phyloP scores from a whole-genome alignment of 345 rosid species.

The Salix caprea region DNA sequence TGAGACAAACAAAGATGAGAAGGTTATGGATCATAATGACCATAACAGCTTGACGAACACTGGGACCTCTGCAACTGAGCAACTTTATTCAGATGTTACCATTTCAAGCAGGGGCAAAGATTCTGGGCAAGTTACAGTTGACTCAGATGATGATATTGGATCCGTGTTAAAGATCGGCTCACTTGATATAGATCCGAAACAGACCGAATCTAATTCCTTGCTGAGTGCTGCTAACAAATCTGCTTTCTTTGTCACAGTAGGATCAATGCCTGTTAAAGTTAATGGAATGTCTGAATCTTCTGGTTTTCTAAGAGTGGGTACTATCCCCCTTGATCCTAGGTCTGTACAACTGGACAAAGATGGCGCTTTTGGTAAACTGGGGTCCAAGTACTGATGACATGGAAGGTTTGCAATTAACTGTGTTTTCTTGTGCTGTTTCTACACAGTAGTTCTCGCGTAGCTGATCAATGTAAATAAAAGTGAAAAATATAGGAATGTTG shows the following conservation, averaged over 20 bases:
- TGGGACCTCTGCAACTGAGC: slow-evolving; percentile 11
- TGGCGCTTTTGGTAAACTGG: slow-evolving; percentile 16
- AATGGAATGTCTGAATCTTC: slow-evolving; percentile 46
- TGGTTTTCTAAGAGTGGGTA: slow-evolving; percentile 48
- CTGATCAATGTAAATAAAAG: not conserved
- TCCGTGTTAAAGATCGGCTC: slow-evolving; percentile 32
- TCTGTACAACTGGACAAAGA: slow-evolving; percentile 34
- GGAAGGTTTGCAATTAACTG: slow-evolving; percentile 9
- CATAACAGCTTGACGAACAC: slow-evolving; percentile 17
- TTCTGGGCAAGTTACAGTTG: slow-evolving; percentile 11
- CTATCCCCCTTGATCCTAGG: slow-evolving; percentile 58
- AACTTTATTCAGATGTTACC: slow-evolving; percentile 12
- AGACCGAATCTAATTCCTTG: slow-evolving; percentile 14
- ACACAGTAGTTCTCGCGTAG: not conserved
- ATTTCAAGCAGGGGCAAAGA: slow-evolving; percentile 13
- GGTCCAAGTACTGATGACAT: slow-evolving; percentile 5
- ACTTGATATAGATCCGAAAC: slow-evolving; percentile 33
- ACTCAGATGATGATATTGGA: slow-evolving; percentile 15
- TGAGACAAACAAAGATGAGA: slow-evolving; percentile 22
- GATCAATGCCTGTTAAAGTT: slow-evolving; percentile 71
- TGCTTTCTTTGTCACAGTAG: slow-evolving; percentile 45
- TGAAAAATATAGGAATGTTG: not conserved
- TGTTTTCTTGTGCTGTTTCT: not conserved
- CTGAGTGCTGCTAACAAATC: slow-evolving; percentile 9
- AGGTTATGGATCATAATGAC: slow-evolving; percentile 11